Conservation (phyloP, 208 protist species). For the Acanthamoeba culbertsoni region DNA sequence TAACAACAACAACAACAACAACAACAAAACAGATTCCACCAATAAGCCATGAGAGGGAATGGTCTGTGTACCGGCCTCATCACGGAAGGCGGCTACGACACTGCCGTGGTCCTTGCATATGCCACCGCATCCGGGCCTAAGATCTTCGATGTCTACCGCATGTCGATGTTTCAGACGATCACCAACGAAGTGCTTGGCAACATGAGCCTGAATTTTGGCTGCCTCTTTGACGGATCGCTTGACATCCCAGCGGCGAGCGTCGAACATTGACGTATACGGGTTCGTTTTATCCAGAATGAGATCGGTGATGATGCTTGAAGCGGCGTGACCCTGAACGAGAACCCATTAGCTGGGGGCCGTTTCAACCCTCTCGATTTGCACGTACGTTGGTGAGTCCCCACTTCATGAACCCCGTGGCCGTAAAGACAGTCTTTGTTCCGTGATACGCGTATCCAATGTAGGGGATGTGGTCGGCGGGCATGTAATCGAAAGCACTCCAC, state of each 20-base stretch:
- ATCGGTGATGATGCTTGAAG: no score
- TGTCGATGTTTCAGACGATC: conserved; percentile 2
- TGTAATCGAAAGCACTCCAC: conserved; percentile 31
- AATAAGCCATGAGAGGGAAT: neutral
- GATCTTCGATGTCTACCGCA: conserved; percentile 7
- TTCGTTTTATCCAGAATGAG: neutral
- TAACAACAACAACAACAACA: no score
- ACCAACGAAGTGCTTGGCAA: conserved; percentile 23
- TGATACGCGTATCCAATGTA: conserved; percentile 12
- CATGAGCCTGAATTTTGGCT: conserved; percentile 32
- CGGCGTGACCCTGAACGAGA: neutral
- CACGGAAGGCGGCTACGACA: conserved; percentile 31
- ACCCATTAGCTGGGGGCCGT: neutral
- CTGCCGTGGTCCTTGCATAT: conserved; percentile 35
- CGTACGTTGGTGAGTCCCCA: neutral
- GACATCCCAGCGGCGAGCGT: conserved; percentile 13
- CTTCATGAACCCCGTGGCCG: conserved; percentile 13
- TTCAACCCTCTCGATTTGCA: no score
- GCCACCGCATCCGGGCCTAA: neutral
- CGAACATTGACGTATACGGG: neutral
- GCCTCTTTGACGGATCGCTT: neutral
- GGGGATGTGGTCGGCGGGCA: neutral
- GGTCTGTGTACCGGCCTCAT: neutral
- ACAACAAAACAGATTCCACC: no score
- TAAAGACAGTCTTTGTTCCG: conserved; percentile 8